Conservation (phyloP, 2,329 filamentous ascomycete species). For the Apiospora rasikravindrae region DNA sequence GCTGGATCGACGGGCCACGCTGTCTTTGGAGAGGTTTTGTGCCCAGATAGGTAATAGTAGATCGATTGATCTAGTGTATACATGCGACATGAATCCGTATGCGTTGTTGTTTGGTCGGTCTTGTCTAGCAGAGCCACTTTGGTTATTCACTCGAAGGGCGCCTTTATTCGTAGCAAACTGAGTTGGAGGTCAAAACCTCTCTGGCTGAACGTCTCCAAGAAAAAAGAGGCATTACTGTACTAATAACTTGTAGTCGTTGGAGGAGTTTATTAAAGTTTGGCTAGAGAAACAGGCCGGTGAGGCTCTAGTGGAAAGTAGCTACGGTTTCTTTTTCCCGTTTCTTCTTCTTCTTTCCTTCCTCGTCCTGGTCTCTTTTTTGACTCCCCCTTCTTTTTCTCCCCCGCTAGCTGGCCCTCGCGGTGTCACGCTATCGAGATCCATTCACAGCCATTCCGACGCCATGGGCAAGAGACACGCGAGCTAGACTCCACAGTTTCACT, state of each 20-base stretch:
- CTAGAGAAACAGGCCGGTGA: conserved; percentile 1
- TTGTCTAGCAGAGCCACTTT: too few species aligned
- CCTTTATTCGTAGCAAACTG: too few species aligned
- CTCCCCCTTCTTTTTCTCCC: not conserved
- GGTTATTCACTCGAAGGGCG: too few species aligned
- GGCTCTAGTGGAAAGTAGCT: not conserved
- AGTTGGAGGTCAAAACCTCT: not conserved
- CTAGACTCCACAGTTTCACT: not conserved
- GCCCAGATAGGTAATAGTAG: not conserved
- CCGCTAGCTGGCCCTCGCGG: not conserved
- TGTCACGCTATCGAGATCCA: conserved; percentile 12
- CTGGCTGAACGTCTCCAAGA: not conserved
- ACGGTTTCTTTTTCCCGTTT: not conserved
- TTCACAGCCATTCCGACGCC: conserved; percentile 4
- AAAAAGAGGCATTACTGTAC: too few species aligned
- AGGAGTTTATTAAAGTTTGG: not conserved
- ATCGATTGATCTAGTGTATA: not conserved
- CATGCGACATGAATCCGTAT: not conserved
- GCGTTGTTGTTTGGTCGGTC: too few species aligned
- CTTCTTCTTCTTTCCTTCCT: not conserved
- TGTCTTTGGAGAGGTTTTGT: not conserved
- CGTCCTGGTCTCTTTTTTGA: not conserved
- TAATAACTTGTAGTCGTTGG: not conserved
- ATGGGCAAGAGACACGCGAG: conserved; percentile 2
- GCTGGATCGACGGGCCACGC: not conserved